Evolutionary conservation across 257 asterid genomes (phyloP).

Genomic region (Solanum microdontum): DNA sequence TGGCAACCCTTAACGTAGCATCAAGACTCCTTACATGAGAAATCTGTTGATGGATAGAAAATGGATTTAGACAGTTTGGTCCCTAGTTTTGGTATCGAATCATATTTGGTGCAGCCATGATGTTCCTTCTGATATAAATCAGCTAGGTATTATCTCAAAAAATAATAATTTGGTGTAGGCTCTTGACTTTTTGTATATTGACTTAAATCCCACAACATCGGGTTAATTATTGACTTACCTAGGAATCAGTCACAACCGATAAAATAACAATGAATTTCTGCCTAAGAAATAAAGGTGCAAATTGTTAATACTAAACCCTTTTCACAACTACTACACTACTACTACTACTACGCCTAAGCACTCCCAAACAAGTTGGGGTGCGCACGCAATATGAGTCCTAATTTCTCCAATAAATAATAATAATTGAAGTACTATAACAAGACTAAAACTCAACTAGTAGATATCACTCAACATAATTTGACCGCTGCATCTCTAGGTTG

Average conservation of each 20-base stretch:
- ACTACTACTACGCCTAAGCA: neutral
- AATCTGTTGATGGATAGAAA: neutral
- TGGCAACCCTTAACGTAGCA: neutral
- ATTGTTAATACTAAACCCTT: neutral
- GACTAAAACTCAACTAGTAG: neutral
- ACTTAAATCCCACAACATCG: neutral
- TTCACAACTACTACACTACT: neutral
- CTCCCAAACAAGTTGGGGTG: neutral
- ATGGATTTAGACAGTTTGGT: neutral
- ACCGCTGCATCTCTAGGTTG: neutral
- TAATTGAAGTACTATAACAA: neutral
- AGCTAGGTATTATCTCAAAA: neutral
- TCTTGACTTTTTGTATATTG: neutral
- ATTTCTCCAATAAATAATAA: neutral
- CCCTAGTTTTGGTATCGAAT: neutral
- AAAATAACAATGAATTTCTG: neutral
- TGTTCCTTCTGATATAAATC: neutral
- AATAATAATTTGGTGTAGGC: neutral
- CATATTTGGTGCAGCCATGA: neutral
- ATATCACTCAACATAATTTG: neutral
- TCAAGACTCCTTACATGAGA: neutral
- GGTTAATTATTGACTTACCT: neutral
- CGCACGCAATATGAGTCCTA: neutral
- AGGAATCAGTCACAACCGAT: neutral
- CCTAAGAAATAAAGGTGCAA: neutral